Conservation (phyloP, 371 early-diverging fungal species). For the Mortierella sp. region DNA sequence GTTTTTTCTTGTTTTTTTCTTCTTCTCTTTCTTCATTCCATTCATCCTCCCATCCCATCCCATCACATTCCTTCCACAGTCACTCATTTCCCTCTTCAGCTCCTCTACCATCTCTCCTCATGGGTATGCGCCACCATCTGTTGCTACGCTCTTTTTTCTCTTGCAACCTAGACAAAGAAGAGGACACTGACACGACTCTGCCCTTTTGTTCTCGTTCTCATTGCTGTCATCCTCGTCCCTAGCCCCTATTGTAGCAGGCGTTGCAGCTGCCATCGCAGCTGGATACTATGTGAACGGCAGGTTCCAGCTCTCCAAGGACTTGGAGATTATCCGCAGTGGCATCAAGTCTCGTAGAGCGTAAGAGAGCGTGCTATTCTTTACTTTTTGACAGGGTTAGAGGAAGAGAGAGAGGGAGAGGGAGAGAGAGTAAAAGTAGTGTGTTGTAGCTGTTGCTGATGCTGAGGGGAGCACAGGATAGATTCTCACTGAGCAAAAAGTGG, state of each 20-base stretch:
- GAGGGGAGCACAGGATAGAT: too few species aligned
- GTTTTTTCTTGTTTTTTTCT: too few species aligned
- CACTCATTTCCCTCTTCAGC: background rate
- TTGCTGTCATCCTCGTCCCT: background rate
- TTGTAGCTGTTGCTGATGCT: too few species aligned
- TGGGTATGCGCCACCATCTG: background rate
- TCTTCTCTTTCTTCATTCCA: background rate
- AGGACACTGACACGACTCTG: background rate
- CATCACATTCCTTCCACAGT: background rate
- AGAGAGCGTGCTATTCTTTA: background rate
- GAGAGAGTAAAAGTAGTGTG: background rate
- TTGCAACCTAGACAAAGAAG: background rate
- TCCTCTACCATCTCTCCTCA: background rate
- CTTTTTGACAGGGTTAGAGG: too few species aligned
- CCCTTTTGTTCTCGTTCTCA: background rate
- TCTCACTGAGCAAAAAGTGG: too few species aligned
- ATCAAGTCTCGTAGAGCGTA: slow-evolving; percentile 16
- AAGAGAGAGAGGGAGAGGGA: too few species aligned
- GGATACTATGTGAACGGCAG: slow-evolving; percentile 33
- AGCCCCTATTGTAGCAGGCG: slow-evolving; percentile 19
- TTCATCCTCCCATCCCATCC: background rate
- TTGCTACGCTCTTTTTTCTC: slow-evolving; percentile 2
- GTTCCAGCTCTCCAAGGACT: slow-evolving; percentile 38
- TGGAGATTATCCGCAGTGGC: slow-evolving; percentile 6
- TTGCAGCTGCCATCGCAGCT: slow-evolving; percentile 22